These are phyloP conservation scores for Pistacia vera DNA, from an alignment of 345 rosid genomes.

Conservation along the genomic window DNA sequence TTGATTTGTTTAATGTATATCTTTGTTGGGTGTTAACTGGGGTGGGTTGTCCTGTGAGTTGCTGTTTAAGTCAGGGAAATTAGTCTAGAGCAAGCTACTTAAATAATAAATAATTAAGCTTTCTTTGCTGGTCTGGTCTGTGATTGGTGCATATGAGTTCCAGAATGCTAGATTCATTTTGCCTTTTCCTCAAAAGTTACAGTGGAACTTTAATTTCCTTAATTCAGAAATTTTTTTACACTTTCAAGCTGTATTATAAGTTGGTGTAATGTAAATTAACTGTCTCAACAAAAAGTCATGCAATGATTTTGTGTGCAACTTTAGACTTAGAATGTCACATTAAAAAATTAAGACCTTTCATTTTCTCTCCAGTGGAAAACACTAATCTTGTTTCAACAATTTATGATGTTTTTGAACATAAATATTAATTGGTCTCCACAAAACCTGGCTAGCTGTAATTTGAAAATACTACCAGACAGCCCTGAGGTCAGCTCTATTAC, in stretches of 20 bases:
- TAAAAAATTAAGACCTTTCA: background rate
- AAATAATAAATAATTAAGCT: background rate
- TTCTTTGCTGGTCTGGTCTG: slow-evolving; percentile 23
- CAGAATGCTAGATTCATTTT: slow-evolving; percentile 5
- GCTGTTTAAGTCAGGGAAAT: slow-evolving; percentile 21
- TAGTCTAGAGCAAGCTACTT: background rate
- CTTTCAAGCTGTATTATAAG: slow-evolving; percentile 10
- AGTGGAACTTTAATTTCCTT: background rate
- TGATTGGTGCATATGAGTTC: slow-evolving; percentile 27
- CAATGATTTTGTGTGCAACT: background rate
- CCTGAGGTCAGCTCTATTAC: background rate
- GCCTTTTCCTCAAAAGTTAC: background rate
- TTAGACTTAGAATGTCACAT: background rate
- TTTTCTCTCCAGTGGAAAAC: background rate
- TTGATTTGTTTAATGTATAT: background rate
- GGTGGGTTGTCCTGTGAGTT: slow-evolving; percentile 25
- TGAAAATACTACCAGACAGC: background rate
- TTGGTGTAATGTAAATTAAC: background rate
- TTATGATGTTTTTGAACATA: slow-evolving; percentile 7
- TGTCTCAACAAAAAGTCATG: background rate
- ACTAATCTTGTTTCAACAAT: background rate
- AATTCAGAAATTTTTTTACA: too few relatives aligned
- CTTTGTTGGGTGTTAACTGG: slow-evolving; percentile 21
- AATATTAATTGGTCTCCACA: background rate
- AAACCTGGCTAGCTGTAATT: slow-evolving; percentile 17